Conservation (phyloP, 306 rosid species). For the Echinosophora koreensis region DNA sequence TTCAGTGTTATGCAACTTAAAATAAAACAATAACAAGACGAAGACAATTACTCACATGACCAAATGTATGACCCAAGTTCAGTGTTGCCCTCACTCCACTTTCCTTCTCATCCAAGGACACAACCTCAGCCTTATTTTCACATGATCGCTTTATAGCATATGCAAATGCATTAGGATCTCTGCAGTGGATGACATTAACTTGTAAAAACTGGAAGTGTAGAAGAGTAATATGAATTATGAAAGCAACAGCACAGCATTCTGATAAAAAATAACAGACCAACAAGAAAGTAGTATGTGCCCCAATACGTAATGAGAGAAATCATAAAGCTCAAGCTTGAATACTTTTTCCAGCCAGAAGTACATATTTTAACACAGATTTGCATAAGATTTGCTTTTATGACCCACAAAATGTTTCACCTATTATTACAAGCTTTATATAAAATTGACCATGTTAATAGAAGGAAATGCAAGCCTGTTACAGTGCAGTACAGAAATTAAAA, state of each 20-base stretch:
- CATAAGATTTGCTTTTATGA: conserved; percentile 29
- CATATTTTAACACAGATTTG: background rate
- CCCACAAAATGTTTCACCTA: conserved; percentile 31
- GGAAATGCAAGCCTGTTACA: conserved; percentile 12
- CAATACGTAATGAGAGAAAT: background rate
- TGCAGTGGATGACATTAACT: conserved; percentile 49
- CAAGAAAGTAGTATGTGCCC: background rate
- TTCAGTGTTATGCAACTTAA: conserved; percentile 31
- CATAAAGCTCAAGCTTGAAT: conserved; percentile 14
- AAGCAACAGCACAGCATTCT: conserved; percentile 25
- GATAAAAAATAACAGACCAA: conserved; percentile 32
- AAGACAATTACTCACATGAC: conserved; percentile 72
- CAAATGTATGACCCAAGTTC: conserved; percentile 98
- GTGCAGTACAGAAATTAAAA: conserved; percentile 3
- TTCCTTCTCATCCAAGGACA: conserved; percentile 93
- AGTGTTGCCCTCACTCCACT: conserved; percentile 94
- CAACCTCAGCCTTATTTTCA: conserved; percentile 96
- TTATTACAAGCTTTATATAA: conserved; percentile 33
- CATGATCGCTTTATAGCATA: conserved; percentile 96
- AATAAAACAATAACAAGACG: conserved; percentile 40
- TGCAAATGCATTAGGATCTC: conserved; percentile 85
- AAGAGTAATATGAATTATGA: background rate
- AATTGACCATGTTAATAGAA: conserved; percentile 5
- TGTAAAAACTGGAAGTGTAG: conserved; percentile 28
- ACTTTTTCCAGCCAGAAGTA: conserved; percentile 26